Conservation (phyloP, 805 yeast genomes). For the Sugiyamaella smithiae region DNA sequence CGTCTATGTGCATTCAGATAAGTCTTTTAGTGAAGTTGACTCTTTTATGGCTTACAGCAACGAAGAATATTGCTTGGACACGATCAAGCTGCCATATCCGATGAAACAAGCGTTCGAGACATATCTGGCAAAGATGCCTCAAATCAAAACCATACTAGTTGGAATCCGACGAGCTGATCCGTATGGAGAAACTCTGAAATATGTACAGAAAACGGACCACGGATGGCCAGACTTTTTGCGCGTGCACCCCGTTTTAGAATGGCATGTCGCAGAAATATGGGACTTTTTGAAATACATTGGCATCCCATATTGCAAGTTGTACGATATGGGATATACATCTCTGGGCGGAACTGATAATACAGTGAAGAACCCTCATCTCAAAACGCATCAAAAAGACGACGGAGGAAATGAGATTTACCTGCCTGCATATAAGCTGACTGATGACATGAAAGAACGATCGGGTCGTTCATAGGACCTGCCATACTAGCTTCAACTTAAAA, state of each 20-base stretch:
- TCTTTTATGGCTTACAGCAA: conserved; percentile 60
- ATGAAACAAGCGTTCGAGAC: conserved; percentile 68
- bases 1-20: conserved; percentile 73
- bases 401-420: conserved; percentile 51
- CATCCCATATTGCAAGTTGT: conserved; percentile 70
- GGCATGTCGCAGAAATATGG: conserved; percentile 88
- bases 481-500: no score
- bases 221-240: conserved; percentile 89
- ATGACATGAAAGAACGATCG: conserved; percentile 57
- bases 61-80: conserved; percentile 50
- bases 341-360: conserved; percentile 79
- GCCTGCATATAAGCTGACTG: conserved; percentile 45
- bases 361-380: conserved; percentile 62
- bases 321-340: conserved; percentile 85
- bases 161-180: conserved; percentile 92
- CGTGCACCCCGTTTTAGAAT: conserved; percentile 82
- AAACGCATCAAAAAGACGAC: conserved; percentile 21
- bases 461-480: conserved; percentile 32
- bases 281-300: conserved; percentile 55
- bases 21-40: conserved; percentile 68
- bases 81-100: conserved; percentile 39
- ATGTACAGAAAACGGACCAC: conserved; percentile 75
- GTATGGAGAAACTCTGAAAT: conserved; percentile 55
- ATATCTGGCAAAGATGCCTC: conserved; percentile 52
- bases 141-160: conserved; percentile 71